Percentiles rank a stretch among this genome's conserved stretches.
Conservation (phyloP, 495 filamentous ascomycete species). For the Hyaloscypha finlandica region DNA sequence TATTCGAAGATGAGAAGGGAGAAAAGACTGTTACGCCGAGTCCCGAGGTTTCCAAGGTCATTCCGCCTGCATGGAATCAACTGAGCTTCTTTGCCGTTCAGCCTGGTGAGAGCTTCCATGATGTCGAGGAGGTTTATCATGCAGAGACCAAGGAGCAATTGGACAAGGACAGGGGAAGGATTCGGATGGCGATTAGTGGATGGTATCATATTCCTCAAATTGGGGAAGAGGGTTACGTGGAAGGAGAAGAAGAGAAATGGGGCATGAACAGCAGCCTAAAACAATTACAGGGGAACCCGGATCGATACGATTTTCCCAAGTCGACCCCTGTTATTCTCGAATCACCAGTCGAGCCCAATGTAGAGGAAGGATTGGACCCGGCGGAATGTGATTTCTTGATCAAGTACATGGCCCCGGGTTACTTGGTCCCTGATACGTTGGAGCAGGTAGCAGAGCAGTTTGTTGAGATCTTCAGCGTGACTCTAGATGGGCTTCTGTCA, state of each 20-base stretch:
- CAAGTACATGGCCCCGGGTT: constrained; percentile 83
- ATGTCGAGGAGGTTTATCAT: constrained; percentile 96
- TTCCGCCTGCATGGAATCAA: constrained; percentile 96
- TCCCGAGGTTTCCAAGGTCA: constrained; percentile 71
- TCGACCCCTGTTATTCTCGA: constrained; percentile 54
- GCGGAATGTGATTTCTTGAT: constrained; percentile 83
- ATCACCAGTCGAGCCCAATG: constrained; percentile 39
- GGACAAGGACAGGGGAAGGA: constrained; percentile 65
- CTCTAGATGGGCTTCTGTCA: constrained; percentile 73
- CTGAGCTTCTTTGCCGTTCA: constrained; percentile 97
- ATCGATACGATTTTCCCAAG: constrained; percentile 81
- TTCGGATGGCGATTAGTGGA: constrained; percentile 97
- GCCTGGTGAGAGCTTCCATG: constrained; percentile 95
- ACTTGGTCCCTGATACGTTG: constrained; percentile 91
- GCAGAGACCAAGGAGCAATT: constrained; percentile 50
- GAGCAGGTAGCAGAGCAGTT: constrained; percentile 80
- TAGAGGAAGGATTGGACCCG: constrained; percentile 63
- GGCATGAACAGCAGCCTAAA: constrained; percentile 85
- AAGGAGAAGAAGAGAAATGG: constrained; percentile 84
- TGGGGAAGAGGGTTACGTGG: constrained; percentile 90
- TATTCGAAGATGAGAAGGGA: constrained; percentile 64
- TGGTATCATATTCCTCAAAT: constrained; percentile 99
- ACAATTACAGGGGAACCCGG: constrained; percentile 88
- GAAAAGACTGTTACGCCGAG: constrained; percentile 69
- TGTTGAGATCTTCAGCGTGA: constrained; percentile 77